Base-by-base conservation (phyloP, 108 stramenopile genomes). In the Nitzschia palea region DNA sequence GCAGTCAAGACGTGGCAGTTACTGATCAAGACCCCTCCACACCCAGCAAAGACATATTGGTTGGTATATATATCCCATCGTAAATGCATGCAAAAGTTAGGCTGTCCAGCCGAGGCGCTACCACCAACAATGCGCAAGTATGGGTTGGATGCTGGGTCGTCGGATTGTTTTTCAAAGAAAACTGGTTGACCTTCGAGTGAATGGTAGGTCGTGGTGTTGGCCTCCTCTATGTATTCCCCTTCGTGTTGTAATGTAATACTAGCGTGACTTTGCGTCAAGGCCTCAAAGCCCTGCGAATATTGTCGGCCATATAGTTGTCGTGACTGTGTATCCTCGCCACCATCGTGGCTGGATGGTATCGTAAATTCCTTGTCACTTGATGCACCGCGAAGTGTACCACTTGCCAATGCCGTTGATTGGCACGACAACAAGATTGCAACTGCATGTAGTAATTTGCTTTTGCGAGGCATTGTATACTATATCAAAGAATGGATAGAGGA, bases 1-100 rank as follows among this genome's bases (percentile, higher is more conserved):
- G 81, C 81, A 0, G 81, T 78, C 44, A 82, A 48, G 18, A 78
- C 73, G 50, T 82, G 81, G 47, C 81, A 73, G 30, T 58, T 40
- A n/a, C 73, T 70, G 15, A 82, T 58, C 31, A 82, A 57, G 17
- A 70, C 55, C 1, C 70, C 81, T 8, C 73, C 77, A 42, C 80
- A 82, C 1, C 74, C 74, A 3, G 64, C 67, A 63, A 76, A 76
- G 18, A 32, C 28, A 4, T 55, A 70, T 61, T 51, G 48, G 12
- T 26, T 34, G 15, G 28, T 47, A n/a, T 10, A 10, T 20, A 25
- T 18, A 32, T 60, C 59, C 59, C 59, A 60, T 2, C 25, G 31
- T 40, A 65, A 53, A 30, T 65, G 65, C 65, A 65, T 65, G 10
- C 35, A 45, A 65, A 65, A 65, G 51, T 53, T 65, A 0, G 29